A percentile compares a stretch with the other conserved stretches of the same genome.
phyloP scores from a whole-genome alignment of 768 basidiomycete genomes.

The Cyathus striatus region DNA sequence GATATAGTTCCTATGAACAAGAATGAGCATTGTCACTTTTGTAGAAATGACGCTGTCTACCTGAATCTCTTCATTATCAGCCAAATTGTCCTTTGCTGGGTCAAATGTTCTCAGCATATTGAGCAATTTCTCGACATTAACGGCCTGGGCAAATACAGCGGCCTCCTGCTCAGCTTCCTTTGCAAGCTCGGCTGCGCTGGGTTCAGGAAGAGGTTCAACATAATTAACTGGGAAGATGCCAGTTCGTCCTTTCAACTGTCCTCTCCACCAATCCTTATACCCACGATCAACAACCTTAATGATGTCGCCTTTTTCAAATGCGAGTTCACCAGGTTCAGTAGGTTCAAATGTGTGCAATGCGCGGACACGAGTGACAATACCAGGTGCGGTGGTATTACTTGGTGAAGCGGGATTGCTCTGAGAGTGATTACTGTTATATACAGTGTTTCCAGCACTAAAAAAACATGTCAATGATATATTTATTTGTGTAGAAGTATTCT shows the following conservation, averaged over 20 bases:
- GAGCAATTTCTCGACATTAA: slow-evolving; percentile 76
- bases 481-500: too few species aligned
- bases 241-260: slow-evolving; percentile 83
- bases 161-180: slow-evolving; percentile 86
- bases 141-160: slow-evolving; percentile 81
- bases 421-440: too few species aligned
- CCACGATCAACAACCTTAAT: slow-evolving; percentile 93
- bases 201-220: slow-evolving; percentile 87
- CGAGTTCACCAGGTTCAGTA: slow-evolving; percentile 83
- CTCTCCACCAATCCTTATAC: slow-evolving; percentile 97
- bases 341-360: slow-evolving; percentile 89
- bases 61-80: slow-evolving; percentile 87
- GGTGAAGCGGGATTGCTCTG: slow-evolving; percentile 13
- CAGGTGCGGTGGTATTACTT: slow-evolving; percentile 11
- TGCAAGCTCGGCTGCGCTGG: slow-evolving; percentile 68
- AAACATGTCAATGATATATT: too few species aligned
- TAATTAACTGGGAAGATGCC: slow-evolving; percentile 98
- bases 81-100: slow-evolving; percentile 73
- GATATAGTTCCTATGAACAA: slow-evolving; percentile 72
- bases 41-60: too few species aligned
- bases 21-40: not conserved
- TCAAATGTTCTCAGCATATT: slow-evolving; percentile 72
- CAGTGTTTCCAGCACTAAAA: too few species aligned
- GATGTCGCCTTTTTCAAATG: slow-evolving; percentile 87
- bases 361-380: slow-evolving; percentile 74